phyloP scores from a whole-genome alignment of 2,329 filamentous ascomycete species.

The Exophiala sp. region DNA sequence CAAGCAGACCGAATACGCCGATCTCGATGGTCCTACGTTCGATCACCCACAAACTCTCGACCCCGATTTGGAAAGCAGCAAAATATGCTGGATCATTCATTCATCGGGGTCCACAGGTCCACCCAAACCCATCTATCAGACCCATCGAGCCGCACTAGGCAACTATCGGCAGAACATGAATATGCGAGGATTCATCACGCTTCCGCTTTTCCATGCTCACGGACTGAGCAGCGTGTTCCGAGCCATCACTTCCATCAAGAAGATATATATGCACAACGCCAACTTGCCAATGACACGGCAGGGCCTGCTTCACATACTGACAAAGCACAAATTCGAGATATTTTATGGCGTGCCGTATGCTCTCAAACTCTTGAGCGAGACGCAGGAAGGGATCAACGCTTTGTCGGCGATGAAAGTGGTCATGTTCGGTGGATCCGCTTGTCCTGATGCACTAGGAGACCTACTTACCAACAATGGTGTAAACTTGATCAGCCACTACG shows the following conservation, averaged over 20 bases:
- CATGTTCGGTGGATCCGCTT: conserved; percentile 56
- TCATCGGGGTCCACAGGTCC: conserved; percentile 50
- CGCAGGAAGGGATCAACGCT: conserved; percentile 50
- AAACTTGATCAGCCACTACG: conserved; percentile 54
- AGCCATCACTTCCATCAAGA: conserved; percentile 50
- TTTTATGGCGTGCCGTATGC: conserved; percentile 54
- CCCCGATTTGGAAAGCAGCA: conserved; percentile 23
- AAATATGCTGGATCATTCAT: conserved; percentile 43
- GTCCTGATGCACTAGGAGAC: conserved; percentile 59
- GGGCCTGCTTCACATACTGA: conserved; percentile 47
- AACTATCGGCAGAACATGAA: conserved; percentile 21
- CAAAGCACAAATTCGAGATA: conserved; percentile 46
- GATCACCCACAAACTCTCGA: conserved; percentile 32
- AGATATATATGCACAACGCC: conserved; percentile 54
- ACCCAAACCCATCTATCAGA: conserved; percentile 46
- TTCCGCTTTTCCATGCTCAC: conserved; percentile 58
- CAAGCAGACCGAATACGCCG: conserved; percentile 20
- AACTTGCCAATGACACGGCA: conserved; percentile 53
- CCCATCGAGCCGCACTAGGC: conserved; percentile 31
- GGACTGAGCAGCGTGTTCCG: conserved; percentile 56
- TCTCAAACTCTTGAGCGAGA: conserved; percentile 61
- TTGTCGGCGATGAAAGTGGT: conserved; percentile 51
- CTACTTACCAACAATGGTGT: conserved; percentile 52
- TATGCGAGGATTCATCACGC: conserved; percentile 41
- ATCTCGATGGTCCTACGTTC: conserved; percentile 14